phyloP scores from a whole-genome alignment of 768 basidiomycete genomes.

The Pisolithus marmoratus region DNA sequence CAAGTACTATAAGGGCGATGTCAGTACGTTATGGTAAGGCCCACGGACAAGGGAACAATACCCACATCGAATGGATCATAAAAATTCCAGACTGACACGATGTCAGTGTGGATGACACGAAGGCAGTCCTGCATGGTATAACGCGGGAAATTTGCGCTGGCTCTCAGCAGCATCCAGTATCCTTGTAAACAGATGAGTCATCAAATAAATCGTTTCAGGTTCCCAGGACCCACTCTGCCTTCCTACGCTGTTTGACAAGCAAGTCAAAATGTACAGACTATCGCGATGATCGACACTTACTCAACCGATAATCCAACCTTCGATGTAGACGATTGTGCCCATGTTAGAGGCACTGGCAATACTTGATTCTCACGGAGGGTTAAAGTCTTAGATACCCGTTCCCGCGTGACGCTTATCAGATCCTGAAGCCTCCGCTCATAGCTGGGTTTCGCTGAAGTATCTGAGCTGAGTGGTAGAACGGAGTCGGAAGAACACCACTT shows the following conservation, averaged over 20 bases:
- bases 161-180: conserved; percentile 13
- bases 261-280: too few species aligned
- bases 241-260: neutral
- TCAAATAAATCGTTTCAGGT: too few species aligned
- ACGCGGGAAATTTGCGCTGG: conserved; percentile 8
- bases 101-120: conserved; percentile 14
- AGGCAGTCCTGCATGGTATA: conserved; percentile 7
- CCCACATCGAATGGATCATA: too few species aligned
- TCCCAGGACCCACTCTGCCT: neutral
- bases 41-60: too few species aligned
- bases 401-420: neutral
- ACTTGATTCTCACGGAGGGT: neutral
- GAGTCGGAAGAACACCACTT: too few species aligned
- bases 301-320: neutral
- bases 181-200: neutral
- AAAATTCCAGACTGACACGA: too few species aligned
- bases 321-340: neutral
- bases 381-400: too few species aligned
- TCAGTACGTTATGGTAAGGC: too few species aligned
- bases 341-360: neutral
- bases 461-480: too few species aligned
- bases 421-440: neutral
- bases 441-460: too few species aligned
- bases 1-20: too few species aligned
- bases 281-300: neutral